Conservation (phyloP, 1,139 yeast species). For the Scheffersomyces titani region DNA sequence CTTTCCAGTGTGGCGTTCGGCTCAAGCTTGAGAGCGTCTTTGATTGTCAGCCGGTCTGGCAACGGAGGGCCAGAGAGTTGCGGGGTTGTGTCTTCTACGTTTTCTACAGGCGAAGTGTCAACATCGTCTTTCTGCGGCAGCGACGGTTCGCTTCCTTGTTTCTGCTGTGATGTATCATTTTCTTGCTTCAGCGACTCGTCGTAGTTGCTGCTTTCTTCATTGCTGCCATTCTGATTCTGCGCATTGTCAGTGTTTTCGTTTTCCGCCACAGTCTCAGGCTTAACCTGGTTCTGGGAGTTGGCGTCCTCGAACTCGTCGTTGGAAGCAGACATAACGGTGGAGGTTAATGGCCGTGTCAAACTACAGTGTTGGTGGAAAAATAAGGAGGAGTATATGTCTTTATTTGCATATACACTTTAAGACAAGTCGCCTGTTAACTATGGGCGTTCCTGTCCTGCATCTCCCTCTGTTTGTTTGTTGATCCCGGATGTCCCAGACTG, state of each 20-base stretch:
- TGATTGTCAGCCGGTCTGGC: background rate
- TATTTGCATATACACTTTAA: background rate
- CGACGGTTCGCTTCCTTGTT: conserved; percentile 5
- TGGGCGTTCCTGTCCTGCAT: background rate
- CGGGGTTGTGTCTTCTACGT: background rate
- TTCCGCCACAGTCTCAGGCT: background rate
- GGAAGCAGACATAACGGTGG: conserved; percentile 8
- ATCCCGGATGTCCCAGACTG: background rate
- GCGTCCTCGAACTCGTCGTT: conserved; percentile 26
- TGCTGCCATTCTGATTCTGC: conserved; percentile 7
- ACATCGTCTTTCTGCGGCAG: background rate
- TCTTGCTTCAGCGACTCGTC: conserved; percentile 1
- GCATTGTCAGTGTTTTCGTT: conserved; percentile 2
- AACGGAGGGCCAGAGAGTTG: background rate
- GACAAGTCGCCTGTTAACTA: background rate
- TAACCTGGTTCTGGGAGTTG: conserved; percentile 1
- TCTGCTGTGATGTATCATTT: conserved; percentile 6
- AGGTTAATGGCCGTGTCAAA: background rate
- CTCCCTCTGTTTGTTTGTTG: background rate
- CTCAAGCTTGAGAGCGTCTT: background rate
- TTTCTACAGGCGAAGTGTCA: background rate
- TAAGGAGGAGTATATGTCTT: background rate
- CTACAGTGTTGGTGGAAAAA: background rate
- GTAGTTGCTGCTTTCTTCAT: conserved; percentile 2
- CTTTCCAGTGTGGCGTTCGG: background rate